A percentile compares a stretch with the other conserved stretches of the same genome.
These are phyloP conservation scores for Pythium sp. DNA, from an alignment of 352 stramenopile genomes.

Conservation along the genomic window DNA sequence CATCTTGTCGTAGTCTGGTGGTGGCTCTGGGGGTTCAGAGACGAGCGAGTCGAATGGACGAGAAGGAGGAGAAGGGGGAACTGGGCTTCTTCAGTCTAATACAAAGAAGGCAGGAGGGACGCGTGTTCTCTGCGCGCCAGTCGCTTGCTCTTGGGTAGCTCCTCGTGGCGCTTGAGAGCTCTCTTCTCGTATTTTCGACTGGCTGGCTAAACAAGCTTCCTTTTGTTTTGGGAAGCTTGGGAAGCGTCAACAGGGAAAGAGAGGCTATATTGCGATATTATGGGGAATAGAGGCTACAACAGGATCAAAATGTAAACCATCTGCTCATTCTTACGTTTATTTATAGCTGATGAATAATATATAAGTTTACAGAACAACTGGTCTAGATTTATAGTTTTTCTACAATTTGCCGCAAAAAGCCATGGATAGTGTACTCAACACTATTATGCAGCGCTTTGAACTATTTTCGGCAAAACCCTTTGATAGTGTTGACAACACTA, in stretches of 20 bases:
- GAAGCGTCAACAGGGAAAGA: neutral
- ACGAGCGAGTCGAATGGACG: neutral
- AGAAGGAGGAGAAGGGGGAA: neutral
- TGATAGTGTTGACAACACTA: neutral
- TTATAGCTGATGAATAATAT: neutral
- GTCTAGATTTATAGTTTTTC: neutral
- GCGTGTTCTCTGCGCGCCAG: conserved; percentile 11
- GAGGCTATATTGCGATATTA: neutral
- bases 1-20: conserved; percentile 30
- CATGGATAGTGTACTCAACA: neutral
- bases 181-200: conserved; percentile 15
- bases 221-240: neutral
- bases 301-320: no score
- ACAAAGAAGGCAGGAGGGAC: neutral
- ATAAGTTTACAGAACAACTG: neutral
- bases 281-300: no score
- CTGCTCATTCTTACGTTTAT: neutral
- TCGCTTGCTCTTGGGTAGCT: conserved; percentile 8
- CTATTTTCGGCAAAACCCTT: neutral
- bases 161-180: conserved; percentile 11
- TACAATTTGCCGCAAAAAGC: neutral
- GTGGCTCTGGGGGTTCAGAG: neutral
- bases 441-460: neutral
- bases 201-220: conserved; percentile 6
- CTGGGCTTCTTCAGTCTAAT: neutral